A percentile compares a stretch with the other conserved stretches of the same genome.
phyloP scores from a whole-genome alignment of 306 rosid species.

The Lathyrus sativus region DNA sequence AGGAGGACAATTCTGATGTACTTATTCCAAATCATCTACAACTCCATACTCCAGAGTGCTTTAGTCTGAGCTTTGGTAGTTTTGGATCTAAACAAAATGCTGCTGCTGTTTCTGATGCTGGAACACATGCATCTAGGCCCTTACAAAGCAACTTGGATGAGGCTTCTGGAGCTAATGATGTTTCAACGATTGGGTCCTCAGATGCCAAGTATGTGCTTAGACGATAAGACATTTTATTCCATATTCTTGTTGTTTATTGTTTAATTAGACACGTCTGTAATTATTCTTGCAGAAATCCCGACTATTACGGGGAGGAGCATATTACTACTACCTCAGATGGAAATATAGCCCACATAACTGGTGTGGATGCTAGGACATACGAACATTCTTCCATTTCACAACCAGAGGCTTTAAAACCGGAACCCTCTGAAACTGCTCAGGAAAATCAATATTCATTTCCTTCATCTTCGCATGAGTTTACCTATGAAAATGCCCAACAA shows the following conservation, averaged over 20 bases:
- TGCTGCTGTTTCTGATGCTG: constrained; percentile 50
- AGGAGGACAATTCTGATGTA: constrained; percentile 76
- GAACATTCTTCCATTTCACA: constrained; percentile 76
- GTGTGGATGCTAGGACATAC: constrained; percentile 56
- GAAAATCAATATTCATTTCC: constrained; percentile 76
- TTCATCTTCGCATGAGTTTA: constrained; percentile 76
- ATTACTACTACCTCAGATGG: constrained; percentile 62
- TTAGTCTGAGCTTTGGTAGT: constrained; percentile 95
- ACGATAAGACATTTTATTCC: constrained; percentile 5
- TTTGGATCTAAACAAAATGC: constrained; percentile 72
- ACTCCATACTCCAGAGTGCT: constrained; percentile 89
- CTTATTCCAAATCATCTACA: constrained; percentile 94
- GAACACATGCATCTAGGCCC: constrained; percentile 52
- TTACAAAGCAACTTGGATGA: constrained; percentile 68
- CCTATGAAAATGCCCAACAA: constrained; percentile 71
- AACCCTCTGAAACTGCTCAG: constrained; percentile 62
- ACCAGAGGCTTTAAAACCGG: constrained; percentile 75
- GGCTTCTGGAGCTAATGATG: constrained; percentile 65
- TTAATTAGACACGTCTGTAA: constrained; percentile 7
- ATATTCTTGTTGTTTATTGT: constrained; percentile 28
- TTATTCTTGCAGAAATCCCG: constrained; percentile 69
- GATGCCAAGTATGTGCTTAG: constrained; percentile 60
- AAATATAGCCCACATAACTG: constrained; percentile 68
- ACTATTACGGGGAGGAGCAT: constrained; percentile 84
- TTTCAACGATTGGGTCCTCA: constrained; percentile 64